phyloP scores from a whole-genome alignment of 31 red algal genomes.

The Bonnemaisonia californica region DNA sequence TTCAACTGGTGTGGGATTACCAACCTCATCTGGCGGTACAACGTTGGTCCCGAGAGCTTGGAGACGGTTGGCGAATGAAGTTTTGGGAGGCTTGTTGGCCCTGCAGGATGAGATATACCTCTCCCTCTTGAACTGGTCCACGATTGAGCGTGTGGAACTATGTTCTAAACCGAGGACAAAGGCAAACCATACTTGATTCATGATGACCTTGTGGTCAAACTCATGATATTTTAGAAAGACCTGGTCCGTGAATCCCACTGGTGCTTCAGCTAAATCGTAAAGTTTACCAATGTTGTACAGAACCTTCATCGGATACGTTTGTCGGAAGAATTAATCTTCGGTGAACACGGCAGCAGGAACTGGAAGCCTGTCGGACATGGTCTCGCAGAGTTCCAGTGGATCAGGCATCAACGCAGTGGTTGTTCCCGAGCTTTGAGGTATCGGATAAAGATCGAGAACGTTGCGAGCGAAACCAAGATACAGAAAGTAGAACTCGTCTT shows the following conservation, averaged over 20 bases:
- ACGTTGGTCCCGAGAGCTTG: no score
- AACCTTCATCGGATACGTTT: neutral
- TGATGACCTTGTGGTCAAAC: neutral
- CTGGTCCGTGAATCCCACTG: neutral
- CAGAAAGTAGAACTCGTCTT: no score
- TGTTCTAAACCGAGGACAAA: neutral
- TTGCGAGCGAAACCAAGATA: no score
- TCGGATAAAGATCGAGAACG: no score
- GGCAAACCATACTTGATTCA: neutral
- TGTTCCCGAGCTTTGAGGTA: no score
- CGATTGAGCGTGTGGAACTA: neutral
- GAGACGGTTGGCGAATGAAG: no score
- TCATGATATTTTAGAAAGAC: neutral
- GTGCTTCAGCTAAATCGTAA: neutral
- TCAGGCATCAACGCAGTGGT: no score
- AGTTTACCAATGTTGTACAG: slow-evolving; percentile 3
- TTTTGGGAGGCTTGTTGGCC: no score
- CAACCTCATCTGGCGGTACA: no score
- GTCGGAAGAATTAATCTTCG: neutral
- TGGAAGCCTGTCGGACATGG: neutral
- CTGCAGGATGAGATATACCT: no score
- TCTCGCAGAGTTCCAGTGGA: neutral
- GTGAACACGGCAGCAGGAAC: neutral
- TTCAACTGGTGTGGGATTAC: no score
- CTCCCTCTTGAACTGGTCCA: no score